Evolutionary conservation across 1,284 basidiomycete species (phyloP), one percentile per base, ranked within the genome.

Genomic region (Tremellales sp.): DNA sequence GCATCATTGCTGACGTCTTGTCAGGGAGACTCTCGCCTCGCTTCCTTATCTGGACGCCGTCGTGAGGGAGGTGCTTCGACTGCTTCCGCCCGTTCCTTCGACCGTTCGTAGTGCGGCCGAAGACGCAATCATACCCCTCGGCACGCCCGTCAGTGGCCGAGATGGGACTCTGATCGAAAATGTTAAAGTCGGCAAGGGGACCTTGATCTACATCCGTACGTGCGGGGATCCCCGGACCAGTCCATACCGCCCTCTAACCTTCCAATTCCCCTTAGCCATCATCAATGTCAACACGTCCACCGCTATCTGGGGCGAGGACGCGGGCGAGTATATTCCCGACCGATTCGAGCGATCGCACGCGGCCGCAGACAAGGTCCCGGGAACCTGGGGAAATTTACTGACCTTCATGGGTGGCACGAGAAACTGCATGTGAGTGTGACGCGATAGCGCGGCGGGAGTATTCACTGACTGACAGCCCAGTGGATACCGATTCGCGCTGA

Each of bases 281-380:
- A 31, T 63, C 26, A 79, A 79, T 12, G 76, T 86, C 56, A 85
- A 89, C 71, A 79, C 77, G 55, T 76, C 74, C 51, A 62, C 60
- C 44, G 73, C 72, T 19, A 71, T 86, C 38, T 90, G 84, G 81
- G 86, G 87, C 6, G 69, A 75, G 22, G 83, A 88, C 66, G 84
- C 83, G 19, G 65, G 72, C 29, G 73, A 75, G 53, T 87, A 87
- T 73, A 79, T 67, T 43, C 68, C 68, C 5, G 58, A 63, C 27
- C 52, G 68, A 34, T 65, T 53, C 50, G 41, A 58, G 25, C 25
- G 34, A 40, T n/a, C n/a, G n/a, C n/a, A n/a, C n/a, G 48, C 38
- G 1, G n/a, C n/a, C n/a, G 73, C 71, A 31, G 73, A 74, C 48
- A 68, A 70, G 8, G 76, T 83, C 28, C 80, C 79, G 24, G 83